Evolutionary conservation across 106 monocot genomes (phyloP).

Genomic region (Dendrobium catenatum): DNA sequence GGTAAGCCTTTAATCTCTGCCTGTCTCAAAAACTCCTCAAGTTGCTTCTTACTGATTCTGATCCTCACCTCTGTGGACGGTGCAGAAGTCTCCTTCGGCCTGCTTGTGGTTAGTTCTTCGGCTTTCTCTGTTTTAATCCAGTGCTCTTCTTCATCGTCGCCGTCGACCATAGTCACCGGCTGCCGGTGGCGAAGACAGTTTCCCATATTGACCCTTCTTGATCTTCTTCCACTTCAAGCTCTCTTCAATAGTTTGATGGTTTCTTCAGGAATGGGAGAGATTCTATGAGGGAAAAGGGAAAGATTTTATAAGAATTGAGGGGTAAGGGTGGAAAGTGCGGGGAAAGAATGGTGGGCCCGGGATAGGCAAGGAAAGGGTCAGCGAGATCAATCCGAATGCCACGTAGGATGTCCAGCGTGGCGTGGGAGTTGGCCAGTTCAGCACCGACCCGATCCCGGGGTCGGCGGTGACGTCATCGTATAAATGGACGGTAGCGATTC

Average conservation of each 20-base stretch:
- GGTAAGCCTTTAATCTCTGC: slow-evolving; percentile 16
- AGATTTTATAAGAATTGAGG: background rate
- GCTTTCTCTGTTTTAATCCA: background rate
- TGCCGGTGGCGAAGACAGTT: background rate
- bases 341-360: background rate
- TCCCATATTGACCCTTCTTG: background rate
- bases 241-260: background rate
- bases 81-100: background rate
- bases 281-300: background rate
- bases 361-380: background rate
- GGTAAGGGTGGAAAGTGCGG: background rate
- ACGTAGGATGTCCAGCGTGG: background rate
- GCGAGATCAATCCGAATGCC: background rate
- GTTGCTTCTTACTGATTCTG: slow-evolving; percentile 43
- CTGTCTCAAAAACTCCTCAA: slow-evolving; percentile 31
- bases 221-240: background rate
- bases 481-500: background rate
- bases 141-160: background rate
- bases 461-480: background rate
- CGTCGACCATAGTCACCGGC: background rate
- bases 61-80: slow-evolving; percentile 28
- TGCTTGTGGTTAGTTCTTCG: background rate
- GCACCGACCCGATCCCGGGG: background rate
- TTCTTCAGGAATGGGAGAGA: background rate
- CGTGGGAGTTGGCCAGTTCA: background rate